A percentile compares a stretch with the other conserved stretches of the same genome.
Conservation (phyloP, 139 green algal genomes). For the Chlamydomonas sp. region DNA sequence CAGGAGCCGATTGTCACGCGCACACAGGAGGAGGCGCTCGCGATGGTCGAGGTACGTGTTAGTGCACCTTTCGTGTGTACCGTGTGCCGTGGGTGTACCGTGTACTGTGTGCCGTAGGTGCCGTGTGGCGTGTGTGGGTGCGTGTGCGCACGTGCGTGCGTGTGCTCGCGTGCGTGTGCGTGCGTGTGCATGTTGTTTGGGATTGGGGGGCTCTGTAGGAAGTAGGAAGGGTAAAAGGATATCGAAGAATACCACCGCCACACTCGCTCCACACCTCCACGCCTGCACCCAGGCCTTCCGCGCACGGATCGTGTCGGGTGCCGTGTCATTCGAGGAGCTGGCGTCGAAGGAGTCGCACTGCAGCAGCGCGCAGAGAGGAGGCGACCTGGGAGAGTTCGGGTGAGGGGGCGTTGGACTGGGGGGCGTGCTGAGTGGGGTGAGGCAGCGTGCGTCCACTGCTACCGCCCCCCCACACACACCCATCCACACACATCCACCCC, state of each 20-base stretch:
- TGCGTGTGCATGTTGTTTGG: too few relatives aligned
- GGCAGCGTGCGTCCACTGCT: not conserved
- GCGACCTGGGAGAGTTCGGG: conserved; percentile 81
- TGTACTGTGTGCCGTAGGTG: too few relatives aligned
- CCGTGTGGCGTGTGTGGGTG: too few relatives aligned
- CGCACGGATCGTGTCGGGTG: conserved; percentile 41
- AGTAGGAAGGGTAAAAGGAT: too few relatives aligned
- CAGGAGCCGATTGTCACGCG: conserved; percentile 63
- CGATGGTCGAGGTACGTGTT: conserved; percentile 63
- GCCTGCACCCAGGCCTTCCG: conserved; percentile 39
- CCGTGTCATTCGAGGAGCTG: conserved; percentile 58
- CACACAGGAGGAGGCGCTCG: conserved; percentile 67
- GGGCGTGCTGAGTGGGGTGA: too few relatives aligned
- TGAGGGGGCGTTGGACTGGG: conserved; percentile 29
- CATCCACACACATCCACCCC: not conserved
- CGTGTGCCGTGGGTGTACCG: too few relatives aligned
- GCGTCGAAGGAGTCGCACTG: conserved; percentile 74
- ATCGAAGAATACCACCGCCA: too few relatives aligned
- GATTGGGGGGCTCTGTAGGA: too few relatives aligned
- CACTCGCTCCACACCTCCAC: too few relatives aligned
- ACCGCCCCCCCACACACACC: not conserved
- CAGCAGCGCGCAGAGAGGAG: conserved; percentile 62
- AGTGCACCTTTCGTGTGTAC: too few relatives aligned
- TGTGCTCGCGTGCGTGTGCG: too few relatives aligned
- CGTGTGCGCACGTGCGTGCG: too few relatives aligned